A percentile compares a stretch with the other conserved stretches of the same genome.
Conservation (phyloP, 805 yeast species). For the Candida multigemmis region DNA sequence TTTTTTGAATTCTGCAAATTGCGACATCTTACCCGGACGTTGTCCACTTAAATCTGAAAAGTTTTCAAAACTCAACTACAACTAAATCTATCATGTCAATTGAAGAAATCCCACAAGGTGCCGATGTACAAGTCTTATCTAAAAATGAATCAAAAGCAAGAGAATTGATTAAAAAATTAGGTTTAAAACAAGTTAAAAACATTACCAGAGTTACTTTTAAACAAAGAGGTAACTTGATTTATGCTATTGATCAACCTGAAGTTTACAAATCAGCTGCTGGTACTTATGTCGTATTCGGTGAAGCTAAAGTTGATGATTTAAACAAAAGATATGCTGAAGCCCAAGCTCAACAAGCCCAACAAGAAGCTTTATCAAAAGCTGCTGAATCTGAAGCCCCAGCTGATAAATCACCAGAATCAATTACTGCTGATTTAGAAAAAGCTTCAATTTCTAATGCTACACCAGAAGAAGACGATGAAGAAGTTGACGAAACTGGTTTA, state of each 20-base stretch:
- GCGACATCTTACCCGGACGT: no score
- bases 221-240: conserved; percentile 83
- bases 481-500: conserved; percentile 79
- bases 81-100: conserved; percentile 24
- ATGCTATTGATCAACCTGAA: conserved; percentile 89
- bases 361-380: conserved; percentile 35
- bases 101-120: conserved; percentile 68
- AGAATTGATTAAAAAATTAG: conserved; percentile 78
- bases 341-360: conserved; percentile 64
- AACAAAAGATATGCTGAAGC: conserved; percentile 80
- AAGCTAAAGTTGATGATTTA: conserved; percentile 93
- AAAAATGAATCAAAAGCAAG: conserved; percentile 96
- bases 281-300: conserved; percentile 95
- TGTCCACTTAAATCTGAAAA: conserved; percentile 4
- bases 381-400: conserved; percentile 22
- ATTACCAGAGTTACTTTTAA: conserved; percentile 93
- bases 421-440: conserved; percentile 71
- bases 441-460: conserved; percentile 13
- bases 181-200: conserved; percentile 84
- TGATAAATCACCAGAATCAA: conserved; percentile 60
- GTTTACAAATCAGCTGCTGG: conserved; percentile 92
- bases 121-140: conserved; percentile 71
- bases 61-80: conserved; percentile 6
- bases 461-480: conserved; percentile 49
- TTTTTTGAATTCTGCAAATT: no score